Conservation (phyloP, 2,329 filamentous ascomycete species). For the Neonectria sp. region DNA sequence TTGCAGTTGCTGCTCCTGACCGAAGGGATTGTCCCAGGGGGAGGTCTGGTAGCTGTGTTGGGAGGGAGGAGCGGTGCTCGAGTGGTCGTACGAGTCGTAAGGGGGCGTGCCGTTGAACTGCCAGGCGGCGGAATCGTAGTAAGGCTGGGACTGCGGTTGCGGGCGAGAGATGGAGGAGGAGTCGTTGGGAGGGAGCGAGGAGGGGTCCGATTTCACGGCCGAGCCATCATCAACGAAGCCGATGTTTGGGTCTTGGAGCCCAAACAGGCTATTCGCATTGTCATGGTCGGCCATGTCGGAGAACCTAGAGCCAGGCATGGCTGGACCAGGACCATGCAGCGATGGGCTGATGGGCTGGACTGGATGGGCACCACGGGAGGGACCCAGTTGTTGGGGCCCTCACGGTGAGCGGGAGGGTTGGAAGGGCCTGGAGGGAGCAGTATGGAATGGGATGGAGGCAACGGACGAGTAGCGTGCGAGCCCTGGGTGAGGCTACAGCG, state of each 20-base stretch:
- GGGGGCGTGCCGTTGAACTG: constrained; percentile 64
- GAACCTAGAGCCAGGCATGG: constrained; percentile 48
- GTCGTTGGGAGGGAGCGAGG: constrained; percentile 49
- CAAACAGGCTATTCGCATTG: constrained; percentile 58
- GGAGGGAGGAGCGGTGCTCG: constrained; percentile 53
- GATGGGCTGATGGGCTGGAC: constrained; percentile 47
- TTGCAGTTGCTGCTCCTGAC: constrained; percentile 47
- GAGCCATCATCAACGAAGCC: constrained; percentile 55
- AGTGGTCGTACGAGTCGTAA: constrained; percentile 62
- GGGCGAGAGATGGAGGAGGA: constrained; percentile 53
- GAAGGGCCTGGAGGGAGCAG: not conserved
- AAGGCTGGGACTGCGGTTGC: constrained; percentile 41
- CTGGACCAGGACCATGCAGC: constrained; percentile 48
- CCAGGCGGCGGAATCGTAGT: constrained; percentile 62
- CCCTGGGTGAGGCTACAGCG: not conserved
- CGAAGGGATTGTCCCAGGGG: constrained; percentile 54
- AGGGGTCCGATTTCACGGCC: constrained; percentile 52
- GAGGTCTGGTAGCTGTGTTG: constrained; percentile 52
- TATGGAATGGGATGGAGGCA: constrained; percentile 16
- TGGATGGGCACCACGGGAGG: constrained; percentile 38
- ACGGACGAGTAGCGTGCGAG: constrained; percentile 28
- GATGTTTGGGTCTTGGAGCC: constrained; percentile 60
- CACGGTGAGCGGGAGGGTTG: constrained; percentile 39
- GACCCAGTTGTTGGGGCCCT: constrained; percentile 34
- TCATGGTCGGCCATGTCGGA: constrained; percentile 59